Evolutionary conservation across 768 basidiomycete genomes (phyloP).

Genomic region (Mycena leptocephala): DNA sequence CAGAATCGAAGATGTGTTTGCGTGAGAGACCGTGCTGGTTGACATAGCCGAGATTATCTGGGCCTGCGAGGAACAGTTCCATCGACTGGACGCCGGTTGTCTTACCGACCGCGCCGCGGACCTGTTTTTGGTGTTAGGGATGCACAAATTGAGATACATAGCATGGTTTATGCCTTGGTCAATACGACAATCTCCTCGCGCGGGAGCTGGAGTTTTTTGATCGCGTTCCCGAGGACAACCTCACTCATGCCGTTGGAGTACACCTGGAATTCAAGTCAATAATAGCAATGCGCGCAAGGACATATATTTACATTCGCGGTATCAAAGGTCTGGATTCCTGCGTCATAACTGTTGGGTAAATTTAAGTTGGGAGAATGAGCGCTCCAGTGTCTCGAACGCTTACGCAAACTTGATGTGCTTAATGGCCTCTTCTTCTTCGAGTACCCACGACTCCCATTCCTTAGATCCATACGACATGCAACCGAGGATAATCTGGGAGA

Average conservation of each 20-base stretch:
- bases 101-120: constrained; percentile 50
- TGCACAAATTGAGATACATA: neutral
- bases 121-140: constrained; percentile 44
- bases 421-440: constrained; percentile 50
- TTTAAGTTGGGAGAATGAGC: too few relatives aligned
- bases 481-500: neutral
- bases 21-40: constrained; percentile 66
- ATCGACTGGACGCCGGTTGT: constrained; percentile 27
- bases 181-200: constrained; percentile 85
- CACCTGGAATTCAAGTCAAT: constrained; percentile 50
- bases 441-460: constrained; percentile 47
- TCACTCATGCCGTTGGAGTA: constrained; percentile 81
- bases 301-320: constrained; percentile 62
- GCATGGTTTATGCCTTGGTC: constrained; percentile 67
- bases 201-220: constrained; percentile 77
- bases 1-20: constrained; percentile 82
- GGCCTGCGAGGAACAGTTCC: constrained; percentile 25
- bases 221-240: constrained; percentile 77
- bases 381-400: neutral
- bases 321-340: constrained; percentile 77
- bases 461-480: neutral
- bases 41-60: constrained; percentile 65
- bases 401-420: constrained; percentile 51
- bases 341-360: constrained; percentile 56
- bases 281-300: neutral